Base-by-base conservation (phyloP, 2,329 filamentous ascomycete species). In the Pestalotiopsis sp. region DNA sequence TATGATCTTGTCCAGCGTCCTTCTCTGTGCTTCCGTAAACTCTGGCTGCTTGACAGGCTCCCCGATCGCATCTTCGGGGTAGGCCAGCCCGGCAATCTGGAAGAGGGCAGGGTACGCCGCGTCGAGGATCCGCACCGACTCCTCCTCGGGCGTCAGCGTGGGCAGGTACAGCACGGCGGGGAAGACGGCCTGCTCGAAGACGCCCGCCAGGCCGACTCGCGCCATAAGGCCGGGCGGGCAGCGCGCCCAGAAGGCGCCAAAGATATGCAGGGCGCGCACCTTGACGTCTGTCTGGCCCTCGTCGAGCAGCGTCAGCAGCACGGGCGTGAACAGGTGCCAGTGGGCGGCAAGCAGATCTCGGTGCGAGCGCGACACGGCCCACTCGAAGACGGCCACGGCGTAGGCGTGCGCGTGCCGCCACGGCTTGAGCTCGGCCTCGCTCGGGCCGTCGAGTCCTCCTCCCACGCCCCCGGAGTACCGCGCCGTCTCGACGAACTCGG, bases 111-210 rank as follows among this genome's bases (percentile, higher is more conserved):
- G 83, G 72, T 94, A 97, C 0, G 92, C 89, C 6, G 85, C 83
- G 5, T 79, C 75, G 1, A 97, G 85, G 3, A 98, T 81, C 1
- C 76, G 74, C 2, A 92, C 76, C 3, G 92, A 92, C 67, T 96
- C 92, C 0, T 85, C 77, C 74, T 93, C 91, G 0, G 92, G 90
- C 0, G 93, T 97, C 57, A 97, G 82, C 13, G 86, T 89, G 0
- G 95, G 95, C 5, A 97, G 84, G 74, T 90, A 93, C 7, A 91
- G 85, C n/a, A 97, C 85, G 45, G 90, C 89, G 0, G 93, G 92
- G 71, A 91, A 86, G 2, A 93, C 80, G 3, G 90, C 87, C 23
- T 93, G 87, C 74, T 91, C 87, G 70, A 95, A 91, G 31, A 95
- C 86, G 14, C 85, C 81, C 25, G 86, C 87, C 7, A 95, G 87